These are phyloP conservation scores for Saccharum spontaneum DNA, from an alignment of 176 grass and related monocot species.

Conservation along the genomic window DNA sequence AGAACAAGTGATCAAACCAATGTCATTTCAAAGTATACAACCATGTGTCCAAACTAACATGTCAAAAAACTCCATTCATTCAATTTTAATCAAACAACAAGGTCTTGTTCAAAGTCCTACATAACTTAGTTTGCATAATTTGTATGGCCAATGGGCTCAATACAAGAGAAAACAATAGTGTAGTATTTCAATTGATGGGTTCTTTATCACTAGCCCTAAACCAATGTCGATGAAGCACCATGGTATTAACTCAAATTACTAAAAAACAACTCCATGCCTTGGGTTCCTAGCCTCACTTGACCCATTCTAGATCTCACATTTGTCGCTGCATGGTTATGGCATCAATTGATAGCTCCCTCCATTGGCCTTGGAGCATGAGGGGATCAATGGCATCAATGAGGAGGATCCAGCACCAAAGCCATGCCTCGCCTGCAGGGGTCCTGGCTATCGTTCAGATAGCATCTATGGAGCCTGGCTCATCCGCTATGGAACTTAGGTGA, in stretches of 20 bases:
- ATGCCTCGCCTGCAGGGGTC: slow-evolving; percentile 30
- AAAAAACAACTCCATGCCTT: neutral
- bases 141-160: neutral
- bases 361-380: slow-evolving; percentile 44
- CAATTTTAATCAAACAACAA: neutral
- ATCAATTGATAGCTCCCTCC: neutral
- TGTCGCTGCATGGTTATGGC: neutral
- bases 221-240: no score
- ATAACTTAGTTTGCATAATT: neutral
- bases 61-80: neutral
- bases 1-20: neutral
- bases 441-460: slow-evolving; percentile 31
- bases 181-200: neutral
- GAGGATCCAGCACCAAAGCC: slow-evolving; percentile 23
- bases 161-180: neutral
- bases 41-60: neutral
- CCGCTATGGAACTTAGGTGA: slow-evolving; percentile 23
- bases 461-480: slow-evolving; percentile 39
- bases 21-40: slow-evolving; percentile 7
- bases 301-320: neutral
- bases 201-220: no score
- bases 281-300: neutral
- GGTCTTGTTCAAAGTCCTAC: neutral
- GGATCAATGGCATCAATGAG: slow-evolving; percentile 40
- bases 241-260: no score